Evolutionary conservation across 352 stramenopile species (phyloP).

Genomic region (Phytophthora kernoviae): DNA sequence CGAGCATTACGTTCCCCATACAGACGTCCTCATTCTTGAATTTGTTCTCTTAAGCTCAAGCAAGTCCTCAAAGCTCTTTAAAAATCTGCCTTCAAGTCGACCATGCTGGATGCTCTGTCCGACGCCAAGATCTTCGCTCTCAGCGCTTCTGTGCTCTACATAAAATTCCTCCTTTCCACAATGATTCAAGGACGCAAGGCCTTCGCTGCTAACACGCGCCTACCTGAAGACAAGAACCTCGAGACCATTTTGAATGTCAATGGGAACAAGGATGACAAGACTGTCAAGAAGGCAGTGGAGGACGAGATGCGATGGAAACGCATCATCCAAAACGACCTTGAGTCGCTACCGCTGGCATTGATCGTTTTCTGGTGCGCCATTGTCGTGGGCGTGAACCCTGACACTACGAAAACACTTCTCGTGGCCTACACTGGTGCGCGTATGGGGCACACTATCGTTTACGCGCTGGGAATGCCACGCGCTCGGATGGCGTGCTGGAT

Average conservation of each 20-base stretch:
- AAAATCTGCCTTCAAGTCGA: not conserved
- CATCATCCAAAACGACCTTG: constrained; percentile 64
- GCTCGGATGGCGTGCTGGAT: constrained; percentile 38
- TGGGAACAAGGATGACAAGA: constrained; percentile 35
- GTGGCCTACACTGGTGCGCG: constrained; percentile 48
- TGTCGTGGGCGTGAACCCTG: constrained; percentile 36
- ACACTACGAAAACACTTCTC: constrained; percentile 35
- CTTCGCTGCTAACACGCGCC: constrained; percentile 48
- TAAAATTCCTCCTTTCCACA: constrained; percentile 61
- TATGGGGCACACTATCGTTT: constrained; percentile 45
- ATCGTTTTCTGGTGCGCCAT: constrained; percentile 51
- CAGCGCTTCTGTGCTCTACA: constrained; percentile 54
- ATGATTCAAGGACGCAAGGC: constrained; percentile 50
- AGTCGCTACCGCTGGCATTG: constrained; percentile 60
- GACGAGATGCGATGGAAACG: constrained; percentile 59
- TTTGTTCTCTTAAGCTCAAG: not conserved
- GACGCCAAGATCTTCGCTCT: constrained; percentile 46
- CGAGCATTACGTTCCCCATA: not conserved
- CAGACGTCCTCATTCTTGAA: constrained; percentile 35
- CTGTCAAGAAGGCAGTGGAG: constrained; percentile 25
- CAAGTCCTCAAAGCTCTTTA: not conserved
- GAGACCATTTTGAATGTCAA: constrained; percentile 28
- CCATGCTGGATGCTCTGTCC: constrained; percentile 15
- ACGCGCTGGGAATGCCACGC: constrained; percentile 39
- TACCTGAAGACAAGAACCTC: constrained; percentile 50